Percentiles rank a stretch among this genome's conserved stretches.
Conservation (phyloP, 345 rosid species). For the Psidium friedrichsthalianum region DNA sequence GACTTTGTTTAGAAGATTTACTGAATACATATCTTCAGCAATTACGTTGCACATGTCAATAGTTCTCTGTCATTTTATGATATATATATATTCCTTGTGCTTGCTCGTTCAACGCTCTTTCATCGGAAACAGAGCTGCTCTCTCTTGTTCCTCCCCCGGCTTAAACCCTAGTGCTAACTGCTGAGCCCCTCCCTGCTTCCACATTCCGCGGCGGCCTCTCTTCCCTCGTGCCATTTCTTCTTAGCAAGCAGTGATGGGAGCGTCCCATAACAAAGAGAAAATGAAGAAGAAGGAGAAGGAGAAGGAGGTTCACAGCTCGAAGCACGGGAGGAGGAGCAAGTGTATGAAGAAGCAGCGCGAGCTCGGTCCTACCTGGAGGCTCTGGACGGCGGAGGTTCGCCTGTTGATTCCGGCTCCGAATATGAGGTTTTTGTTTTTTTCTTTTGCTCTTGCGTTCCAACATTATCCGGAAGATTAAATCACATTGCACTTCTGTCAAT, state of each 20-base stretch:
- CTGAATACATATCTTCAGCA: too few species aligned
- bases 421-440: not conserved
- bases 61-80: too few species aligned
- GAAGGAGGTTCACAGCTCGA: too few species aligned
- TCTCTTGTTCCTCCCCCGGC: not conserved
- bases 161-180: not conserved
- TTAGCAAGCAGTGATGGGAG: not conserved
- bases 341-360: not conserved
- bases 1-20: too few species aligned
- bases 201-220: not conserved
- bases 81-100: too few species aligned
- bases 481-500: too few species aligned
- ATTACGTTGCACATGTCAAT: too few species aligned
- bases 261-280: not conserved
- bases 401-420: slow-evolving; percentile 1
- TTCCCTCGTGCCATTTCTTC: not conserved
- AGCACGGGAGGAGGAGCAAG: not conserved
- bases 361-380: not conserved
- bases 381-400: not conserved
- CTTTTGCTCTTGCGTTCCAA: not conserved
- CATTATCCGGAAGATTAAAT: too few species aligned
- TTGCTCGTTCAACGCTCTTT: too few species aligned
- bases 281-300: not conserved
- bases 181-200: not conserved
- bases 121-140: not conserved